These are phyloP conservation scores for Solioccasus polychromus DNA, from an alignment of 768 basidiomycete species.

Conservation along the genomic window DNA sequence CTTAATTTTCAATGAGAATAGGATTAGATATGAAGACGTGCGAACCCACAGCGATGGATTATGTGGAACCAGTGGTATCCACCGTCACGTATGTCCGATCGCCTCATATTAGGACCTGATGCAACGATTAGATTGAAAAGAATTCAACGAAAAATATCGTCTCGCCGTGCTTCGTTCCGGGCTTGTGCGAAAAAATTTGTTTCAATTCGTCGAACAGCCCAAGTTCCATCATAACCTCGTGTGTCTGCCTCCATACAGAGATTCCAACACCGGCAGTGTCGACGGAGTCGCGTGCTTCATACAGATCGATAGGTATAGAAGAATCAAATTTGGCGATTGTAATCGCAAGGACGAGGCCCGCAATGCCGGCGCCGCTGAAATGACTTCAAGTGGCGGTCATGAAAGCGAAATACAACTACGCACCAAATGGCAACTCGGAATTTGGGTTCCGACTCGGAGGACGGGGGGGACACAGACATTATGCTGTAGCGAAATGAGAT, in stretches of 20 bases:
- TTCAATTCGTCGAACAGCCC: conserved; percentile 38
- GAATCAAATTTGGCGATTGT: conserved; percentile 34
- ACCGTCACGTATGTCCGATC: too few species aligned
- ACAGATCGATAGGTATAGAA: conserved; percentile 39
- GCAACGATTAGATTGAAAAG: conserved; percentile 22
- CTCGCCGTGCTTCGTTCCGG: conserved; percentile 9
- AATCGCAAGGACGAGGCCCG: conserved; percentile 42
- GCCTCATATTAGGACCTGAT: not conserved
- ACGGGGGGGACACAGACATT: too few species aligned
- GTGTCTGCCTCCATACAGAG: conserved; percentile 46
- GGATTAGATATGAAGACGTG: not conserved
- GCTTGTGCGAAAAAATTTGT: conserved; percentile 10
- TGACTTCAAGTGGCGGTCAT: not conserved
- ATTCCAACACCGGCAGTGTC: conserved; percentile 42
- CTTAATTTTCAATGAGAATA: conserved; percentile 3
- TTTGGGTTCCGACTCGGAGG: too few species aligned
- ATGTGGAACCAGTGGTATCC: too few species aligned
- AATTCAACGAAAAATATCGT: conserved; percentile 6
- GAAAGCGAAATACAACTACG: not conserved
- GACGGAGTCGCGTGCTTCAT: conserved; percentile 44
- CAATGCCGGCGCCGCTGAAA: conserved; percentile 40
- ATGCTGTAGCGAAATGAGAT: too few species aligned
- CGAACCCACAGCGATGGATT: too few species aligned
- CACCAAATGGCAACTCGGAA: conserved; percentile 14
- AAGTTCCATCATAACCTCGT: conserved; percentile 42